A percentile compares a stretch with the other conserved stretches of the same genome.
Conservation (phyloP, 2,329 filamentous ascomycete species). For the Domatiomyces globalis region DNA sequence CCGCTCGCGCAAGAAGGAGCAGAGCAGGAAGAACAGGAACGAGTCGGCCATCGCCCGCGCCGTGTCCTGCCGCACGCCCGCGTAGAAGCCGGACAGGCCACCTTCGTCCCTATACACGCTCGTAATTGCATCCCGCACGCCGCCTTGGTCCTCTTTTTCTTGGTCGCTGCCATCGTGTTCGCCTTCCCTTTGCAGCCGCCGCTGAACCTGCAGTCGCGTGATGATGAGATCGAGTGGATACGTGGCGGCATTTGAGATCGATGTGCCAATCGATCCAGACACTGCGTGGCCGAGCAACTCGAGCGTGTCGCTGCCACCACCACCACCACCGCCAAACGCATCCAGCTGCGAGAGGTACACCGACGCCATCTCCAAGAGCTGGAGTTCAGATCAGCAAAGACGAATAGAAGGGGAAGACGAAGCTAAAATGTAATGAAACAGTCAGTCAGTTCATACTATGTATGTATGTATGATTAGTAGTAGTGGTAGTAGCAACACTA, state of each 20-base stretch:
- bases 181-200: slow-evolving; percentile 34
- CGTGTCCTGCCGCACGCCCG: slow-evolving; percentile 49
- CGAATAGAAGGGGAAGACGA: not conserved
- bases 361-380: not conserved
- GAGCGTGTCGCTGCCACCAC: slow-evolving; percentile 36
- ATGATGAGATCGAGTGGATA: slow-evolving; percentile 75
- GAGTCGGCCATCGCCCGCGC: slow-evolving; percentile 58
- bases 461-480: too few species aligned
- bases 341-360: slow-evolving; percentile 30
- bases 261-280: slow-evolving; percentile 64
- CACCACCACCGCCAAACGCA: slow-evolving; percentile 24
- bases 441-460: too few species aligned
- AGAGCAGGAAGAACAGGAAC: slow-evolving; percentile 76
- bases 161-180: too few species aligned
- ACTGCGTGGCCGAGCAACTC: slow-evolving; percentile 66
- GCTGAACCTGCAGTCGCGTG: slow-evolving; percentile 68
- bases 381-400: not conserved
- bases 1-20: slow-evolving; percentile 42
- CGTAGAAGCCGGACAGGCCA: slow-evolving; percentile 56
- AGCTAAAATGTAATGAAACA: not conserved
- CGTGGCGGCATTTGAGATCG: slow-evolving; percentile 61
- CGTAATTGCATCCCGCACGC: slow-evolving; percentile 52
- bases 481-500: too few species aligned
- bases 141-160: slow-evolving; percentile 41
- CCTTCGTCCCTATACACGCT: slow-evolving; percentile 57